Evolutionary conservation across 768 basidiomycete genomes (phyloP), one percentile per base, ranked within the genome.

Genomic region (Boletellus emodensis): DNA sequence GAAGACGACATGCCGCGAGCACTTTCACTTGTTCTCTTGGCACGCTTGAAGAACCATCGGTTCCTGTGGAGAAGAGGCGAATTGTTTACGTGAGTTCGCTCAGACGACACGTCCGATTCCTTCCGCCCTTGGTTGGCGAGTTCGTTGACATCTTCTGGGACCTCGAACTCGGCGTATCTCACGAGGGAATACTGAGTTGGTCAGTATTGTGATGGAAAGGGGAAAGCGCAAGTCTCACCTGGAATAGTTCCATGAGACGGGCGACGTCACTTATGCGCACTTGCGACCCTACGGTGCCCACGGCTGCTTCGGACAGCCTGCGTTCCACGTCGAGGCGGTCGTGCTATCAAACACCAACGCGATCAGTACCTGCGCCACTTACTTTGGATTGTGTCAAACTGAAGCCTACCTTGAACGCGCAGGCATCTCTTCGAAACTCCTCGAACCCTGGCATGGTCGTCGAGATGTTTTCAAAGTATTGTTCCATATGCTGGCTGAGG

Each of bases 211-310:
- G 26, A 43, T 11, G 18, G 4, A 32, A n/a, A 32, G 41, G 34
- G 40, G n/a, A 15, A 20, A 17, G 32, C 18, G 28, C 48, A 10
- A 6, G 13, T 45, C 66, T 49, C 52, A 80, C 86, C 71, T 90
- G 90, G 61, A 91, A 90, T 3, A 91, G 68, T 58, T 91, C 90
- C 87, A 93, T 89, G 14, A 92, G 71, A 17, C 88, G 76, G 7
- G 90, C 87, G 36, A 92, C 72, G 58, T 93, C 90, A 57, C 87
- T 85, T 3, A 89, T 87, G 65, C 79, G 82, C 49, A 92, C 76
- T 48, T 70, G 72, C 38, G 74, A 72, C 43, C 75, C 77, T 1
- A 73, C 67, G 24, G 72, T 74, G 9, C 65, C 72, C 15, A 61
- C 61, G 1, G 71, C 66, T 15, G 70, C 66, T 22, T 84, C 81